Percentiles rank a stretch among this genome's conserved stretches.
Conservation (phyloP, 2,329 filamentous ascomycete species). For the Penicillium sp. region DNA sequence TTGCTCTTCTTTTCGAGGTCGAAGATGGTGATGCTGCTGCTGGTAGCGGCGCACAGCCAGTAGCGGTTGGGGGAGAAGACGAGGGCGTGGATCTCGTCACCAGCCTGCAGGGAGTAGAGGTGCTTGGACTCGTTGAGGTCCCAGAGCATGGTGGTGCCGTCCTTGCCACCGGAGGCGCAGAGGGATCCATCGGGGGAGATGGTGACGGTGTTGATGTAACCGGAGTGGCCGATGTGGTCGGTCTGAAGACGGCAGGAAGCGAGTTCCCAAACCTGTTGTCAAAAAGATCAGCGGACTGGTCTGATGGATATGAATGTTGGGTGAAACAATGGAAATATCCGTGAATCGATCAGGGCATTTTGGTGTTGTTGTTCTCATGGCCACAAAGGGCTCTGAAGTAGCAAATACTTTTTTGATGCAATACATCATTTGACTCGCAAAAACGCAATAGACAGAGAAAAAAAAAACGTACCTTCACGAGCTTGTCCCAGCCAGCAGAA, state of each 20-base stretch:
- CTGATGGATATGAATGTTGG: not conserved
- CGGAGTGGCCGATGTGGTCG: slow-evolving; percentile 99
- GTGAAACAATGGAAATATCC: not conserved
- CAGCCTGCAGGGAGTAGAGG: slow-evolving; percentile 98
- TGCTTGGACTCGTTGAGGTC: slow-evolving; percentile 99
- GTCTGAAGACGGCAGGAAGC: slow-evolving; percentile 99
- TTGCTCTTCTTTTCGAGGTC: slow-evolving; percentile 99
- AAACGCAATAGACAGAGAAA: slow-evolving; percentile 16
- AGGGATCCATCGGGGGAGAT: slow-evolving; percentile 99
- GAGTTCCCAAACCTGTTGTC: slow-evolving; percentile 92
- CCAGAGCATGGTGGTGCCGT: slow-evolving; percentile 99
- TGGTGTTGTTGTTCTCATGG: slow-evolving; percentile 98
- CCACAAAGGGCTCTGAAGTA: slow-evolving; percentile 96
- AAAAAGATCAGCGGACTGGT: slow-evolving; percentile 1
- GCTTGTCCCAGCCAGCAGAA: slow-evolving; percentile 98
- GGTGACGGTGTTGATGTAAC: slow-evolving; percentile 99
- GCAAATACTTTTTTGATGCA: slow-evolving; percentile 97
- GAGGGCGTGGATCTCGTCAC: slow-evolving; percentile 99
- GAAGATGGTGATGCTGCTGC: slow-evolving; percentile 99
- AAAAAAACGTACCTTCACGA: slow-evolving; percentile 84
- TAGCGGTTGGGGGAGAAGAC: slow-evolving; percentile 99
- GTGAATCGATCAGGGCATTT: slow-evolving; percentile 41
- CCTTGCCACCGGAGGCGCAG: slow-evolving; percentile 98
- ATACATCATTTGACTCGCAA: slow-evolving; percentile 74
- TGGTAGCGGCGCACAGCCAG: slow-evolving; percentile 98